A percentile compares a stretch with the other conserved stretches of the same genome.
Conservation (phyloP, 768 basidiomycete species). For the Rhodocollybia butyracea region DNA sequence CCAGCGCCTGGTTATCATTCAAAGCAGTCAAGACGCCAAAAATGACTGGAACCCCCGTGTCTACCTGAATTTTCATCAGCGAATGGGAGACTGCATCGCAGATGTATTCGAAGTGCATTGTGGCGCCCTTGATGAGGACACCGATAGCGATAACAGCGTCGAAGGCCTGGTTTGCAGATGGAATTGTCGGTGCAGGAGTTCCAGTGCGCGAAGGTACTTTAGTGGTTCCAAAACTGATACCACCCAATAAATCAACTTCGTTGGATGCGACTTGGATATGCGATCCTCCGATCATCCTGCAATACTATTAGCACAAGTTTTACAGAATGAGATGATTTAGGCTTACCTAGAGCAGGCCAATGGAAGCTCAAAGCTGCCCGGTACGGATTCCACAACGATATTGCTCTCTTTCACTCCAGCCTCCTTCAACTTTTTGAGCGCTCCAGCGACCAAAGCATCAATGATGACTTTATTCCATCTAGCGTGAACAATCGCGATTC, state of each 20-base stretch:
- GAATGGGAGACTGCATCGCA: slow-evolving; percentile 90
- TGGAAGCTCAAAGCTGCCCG: slow-evolving; percentile 95
- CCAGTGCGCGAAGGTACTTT: slow-evolving; percentile 43
- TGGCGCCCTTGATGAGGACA: slow-evolving; percentile 95
- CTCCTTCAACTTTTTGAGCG: slow-evolving; percentile 74
- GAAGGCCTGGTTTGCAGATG: slow-evolving; percentile 59
- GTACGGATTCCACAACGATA: slow-evolving; percentile 88
- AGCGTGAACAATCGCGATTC: slow-evolving; percentile 92
- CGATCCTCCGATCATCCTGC: slow-evolving; percentile 85
- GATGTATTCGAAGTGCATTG: slow-evolving; percentile 99
- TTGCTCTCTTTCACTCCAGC: slow-evolving; percentile 86
- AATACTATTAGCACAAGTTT: slow-evolving; percentile 9
- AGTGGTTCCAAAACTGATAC: slow-evolving; percentile 43
- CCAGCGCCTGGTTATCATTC: slow-evolving; percentile 90
- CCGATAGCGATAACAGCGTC: slow-evolving; percentile 97
- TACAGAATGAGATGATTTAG: background rate
- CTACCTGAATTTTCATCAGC: slow-evolving; percentile 92
- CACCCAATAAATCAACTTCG: slow-evolving; percentile 78
- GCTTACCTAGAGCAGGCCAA: slow-evolving; percentile 80
- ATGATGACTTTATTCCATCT: slow-evolving; percentile 93
- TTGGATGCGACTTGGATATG: slow-evolving; percentile 76
- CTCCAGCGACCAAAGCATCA: slow-evolving; percentile 79
- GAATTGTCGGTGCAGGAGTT: slow-evolving; percentile 44
- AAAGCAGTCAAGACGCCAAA: slow-evolving; percentile 95
- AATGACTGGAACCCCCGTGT: slow-evolving; percentile 90